Evolutionary conservation across 2,329 filamentous ascomycete species (phyloP).

Genomic region (Periglandula ipomoeae): DNA sequence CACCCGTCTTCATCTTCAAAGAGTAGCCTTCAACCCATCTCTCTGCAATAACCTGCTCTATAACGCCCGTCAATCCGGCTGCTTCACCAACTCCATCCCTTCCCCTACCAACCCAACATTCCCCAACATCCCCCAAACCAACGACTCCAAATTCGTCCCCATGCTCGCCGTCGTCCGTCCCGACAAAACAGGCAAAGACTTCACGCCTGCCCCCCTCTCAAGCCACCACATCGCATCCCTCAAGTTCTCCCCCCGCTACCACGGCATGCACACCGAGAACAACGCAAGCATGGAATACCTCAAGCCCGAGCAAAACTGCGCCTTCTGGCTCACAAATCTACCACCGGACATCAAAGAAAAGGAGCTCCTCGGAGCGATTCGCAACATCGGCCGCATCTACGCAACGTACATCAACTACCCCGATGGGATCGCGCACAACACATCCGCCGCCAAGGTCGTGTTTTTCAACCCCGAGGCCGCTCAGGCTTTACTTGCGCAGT

Average conservation of each 20-base stretch:
- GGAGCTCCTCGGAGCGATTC: slow-evolving; percentile 35
- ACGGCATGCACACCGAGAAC: slow-evolving; percentile 24
- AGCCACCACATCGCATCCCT: slow-evolving; percentile 1
- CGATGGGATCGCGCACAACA: slow-evolving; percentile 23
- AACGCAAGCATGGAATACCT: slow-evolving; percentile 27
- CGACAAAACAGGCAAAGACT: slow-evolving; percentile 8
- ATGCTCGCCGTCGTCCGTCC: slow-evolving; percentile 15
- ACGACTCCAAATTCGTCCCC: slow-evolving; percentile 11
- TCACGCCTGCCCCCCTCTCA: slow-evolving; percentile 4
- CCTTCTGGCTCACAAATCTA: slow-evolving; percentile 44
- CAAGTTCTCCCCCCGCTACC: slow-evolving; percentile 26
- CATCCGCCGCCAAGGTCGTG: slow-evolving; percentile 39
- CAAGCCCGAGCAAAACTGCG: slow-evolving; percentile 32
- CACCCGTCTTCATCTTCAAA: background rate
- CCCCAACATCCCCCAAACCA: background rate
- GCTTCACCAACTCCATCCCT: background rate
- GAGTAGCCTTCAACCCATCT: background rate
- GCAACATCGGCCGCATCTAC: slow-evolving; percentile 39
- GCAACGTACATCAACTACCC: slow-evolving; percentile 43
- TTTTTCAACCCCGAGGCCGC: slow-evolving; percentile 36
- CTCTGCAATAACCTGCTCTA: background rate
- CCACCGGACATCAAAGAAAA: slow-evolving; percentile 31
- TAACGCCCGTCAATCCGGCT: background rate
- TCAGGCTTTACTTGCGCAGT: slow-evolving; percentile 17
- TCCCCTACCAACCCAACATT: background rate